phyloP scores from a whole-genome alignment of 108 stramenopile species.

The Pseudonitzschia multistriata region DNA sequence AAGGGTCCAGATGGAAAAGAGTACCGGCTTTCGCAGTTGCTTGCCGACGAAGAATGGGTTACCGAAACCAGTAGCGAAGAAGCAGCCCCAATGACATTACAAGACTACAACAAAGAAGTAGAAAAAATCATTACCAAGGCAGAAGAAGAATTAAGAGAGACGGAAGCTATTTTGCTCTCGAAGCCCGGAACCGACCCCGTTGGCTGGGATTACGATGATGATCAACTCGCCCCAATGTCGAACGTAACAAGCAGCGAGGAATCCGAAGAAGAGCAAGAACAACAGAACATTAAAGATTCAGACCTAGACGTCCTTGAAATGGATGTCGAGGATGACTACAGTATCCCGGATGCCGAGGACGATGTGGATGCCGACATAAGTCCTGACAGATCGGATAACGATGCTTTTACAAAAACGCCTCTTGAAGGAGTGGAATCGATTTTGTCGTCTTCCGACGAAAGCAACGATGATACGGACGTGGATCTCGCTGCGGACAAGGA shows the following conservation, averaged over 20 bases:
- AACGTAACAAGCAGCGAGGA: conserved; percentile 14
- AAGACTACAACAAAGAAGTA: conserved; percentile 68
- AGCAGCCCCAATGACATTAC: conserved; percentile 30
- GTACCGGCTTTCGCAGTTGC: conserved; percentile 33
- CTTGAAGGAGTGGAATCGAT: background rate
- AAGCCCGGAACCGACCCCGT: conserved; percentile 58
- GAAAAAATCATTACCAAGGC: conserved; percentile 51
- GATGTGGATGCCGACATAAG: background rate
- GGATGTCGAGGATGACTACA: conserved; percentile 8
- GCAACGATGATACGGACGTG: background rate
- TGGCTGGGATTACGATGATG: conserved; percentile 34
- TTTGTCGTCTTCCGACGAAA: background rate
- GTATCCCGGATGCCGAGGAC: background rate
- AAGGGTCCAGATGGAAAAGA: conserved; percentile 19
- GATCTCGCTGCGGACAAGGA: background rate
- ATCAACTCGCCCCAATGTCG: conserved; percentile 22
- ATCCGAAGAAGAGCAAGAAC: conserved; percentile 6
- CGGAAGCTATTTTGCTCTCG: conserved; percentile 82
- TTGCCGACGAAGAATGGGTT: conserved; percentile 56
- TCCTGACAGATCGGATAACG: background rate
- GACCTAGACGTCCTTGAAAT: conserved; percentile 12
- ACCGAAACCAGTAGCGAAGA: conserved; percentile 22
- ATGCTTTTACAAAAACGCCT: too few relatives aligned
- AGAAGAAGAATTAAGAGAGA: conserved; percentile 73
- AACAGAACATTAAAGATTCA: conserved; percentile 8